Conservation (phyloP, 108 stramenopile species). For the Pelagomonas calceolata region DNA sequence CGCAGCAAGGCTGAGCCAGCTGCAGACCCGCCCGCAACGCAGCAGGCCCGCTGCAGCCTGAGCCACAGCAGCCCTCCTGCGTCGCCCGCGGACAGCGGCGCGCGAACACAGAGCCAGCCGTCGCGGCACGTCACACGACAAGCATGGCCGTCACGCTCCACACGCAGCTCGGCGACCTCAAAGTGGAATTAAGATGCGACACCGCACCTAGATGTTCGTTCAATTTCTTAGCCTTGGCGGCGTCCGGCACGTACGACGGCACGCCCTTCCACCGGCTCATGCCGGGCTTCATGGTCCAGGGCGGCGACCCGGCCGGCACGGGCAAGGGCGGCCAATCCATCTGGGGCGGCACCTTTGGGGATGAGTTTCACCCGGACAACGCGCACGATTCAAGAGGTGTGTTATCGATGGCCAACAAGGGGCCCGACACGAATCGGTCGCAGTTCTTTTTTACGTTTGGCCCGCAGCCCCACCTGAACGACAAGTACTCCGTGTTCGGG, state of each 20-base stretch:
- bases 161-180: constrained; percentile 79
- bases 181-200: constrained; percentile 91
- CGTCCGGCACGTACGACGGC: constrained; percentile 74
- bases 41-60: no score
- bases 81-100: no score
- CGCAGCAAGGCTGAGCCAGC: no score
- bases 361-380: constrained; percentile 85
- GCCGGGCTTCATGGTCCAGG: constrained; percentile 89
- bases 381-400: constrained; percentile 75
- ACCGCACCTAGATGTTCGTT: constrained; percentile 75
- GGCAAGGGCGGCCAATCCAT: constrained; percentile 73
- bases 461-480: constrained; percentile 84
- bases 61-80: no score
- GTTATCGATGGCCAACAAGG: constrained; percentile 85
- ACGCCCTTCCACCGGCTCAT: constrained; percentile 87
- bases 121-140: no score
- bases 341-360: constrained; percentile 84
- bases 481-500: constrained; percentile 88
- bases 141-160: no score
- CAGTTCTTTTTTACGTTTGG: constrained; percentile 93
- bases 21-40: no score
- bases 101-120: no score
- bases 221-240: constrained; percentile 78
- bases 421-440: constrained; percentile 64
- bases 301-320: constrained; percentile 82